Conservation (phyloP, 2,329 filamentous ascomycete species). For the Periconia macrospinosa region DNA sequence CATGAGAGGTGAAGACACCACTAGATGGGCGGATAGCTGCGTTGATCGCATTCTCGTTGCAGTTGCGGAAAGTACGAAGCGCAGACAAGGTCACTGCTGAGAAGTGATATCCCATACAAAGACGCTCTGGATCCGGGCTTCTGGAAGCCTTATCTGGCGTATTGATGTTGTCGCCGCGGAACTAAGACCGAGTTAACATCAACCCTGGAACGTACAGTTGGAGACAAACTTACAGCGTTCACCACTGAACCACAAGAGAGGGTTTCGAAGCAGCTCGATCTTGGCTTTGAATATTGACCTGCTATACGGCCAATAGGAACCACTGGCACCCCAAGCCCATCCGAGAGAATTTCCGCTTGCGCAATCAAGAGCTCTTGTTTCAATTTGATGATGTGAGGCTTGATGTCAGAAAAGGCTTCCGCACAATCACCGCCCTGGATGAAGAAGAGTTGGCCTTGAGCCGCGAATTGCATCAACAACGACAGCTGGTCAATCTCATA, state of each 20-base stretch:
- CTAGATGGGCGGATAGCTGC: not conserved
- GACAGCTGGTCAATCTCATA: no score
- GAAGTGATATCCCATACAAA: no score
- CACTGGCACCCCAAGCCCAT: constrained; percentile 4
- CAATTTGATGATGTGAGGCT: not conserved
- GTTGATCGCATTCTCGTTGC: no score
- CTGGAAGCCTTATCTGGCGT: no score
- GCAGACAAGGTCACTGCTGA: no score
- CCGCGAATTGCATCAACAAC: not conserved
- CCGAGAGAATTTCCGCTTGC: not conserved
- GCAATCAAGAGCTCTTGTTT: not conserved
- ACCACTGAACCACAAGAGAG: not conserved
- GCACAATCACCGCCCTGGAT: constrained; percentile 18
- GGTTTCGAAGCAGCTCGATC: constrained; percentile 8
- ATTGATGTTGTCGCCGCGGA: no score
- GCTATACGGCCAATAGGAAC: constrained; percentile 14
- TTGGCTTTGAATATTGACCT: constrained; percentile 18
- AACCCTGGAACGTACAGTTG: not conserved
- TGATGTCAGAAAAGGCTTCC: constrained; percentile 14
- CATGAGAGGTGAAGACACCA: constrained; percentile 13
- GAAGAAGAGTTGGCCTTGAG: constrained; percentile 11
- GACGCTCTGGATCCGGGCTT: no score
- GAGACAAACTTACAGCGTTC: not conserved
- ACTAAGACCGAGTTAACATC: not conserved
- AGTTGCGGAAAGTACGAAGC: no score